Conservation (phyloP, 306 rosid species). For the Carpinus fangiana region DNA sequence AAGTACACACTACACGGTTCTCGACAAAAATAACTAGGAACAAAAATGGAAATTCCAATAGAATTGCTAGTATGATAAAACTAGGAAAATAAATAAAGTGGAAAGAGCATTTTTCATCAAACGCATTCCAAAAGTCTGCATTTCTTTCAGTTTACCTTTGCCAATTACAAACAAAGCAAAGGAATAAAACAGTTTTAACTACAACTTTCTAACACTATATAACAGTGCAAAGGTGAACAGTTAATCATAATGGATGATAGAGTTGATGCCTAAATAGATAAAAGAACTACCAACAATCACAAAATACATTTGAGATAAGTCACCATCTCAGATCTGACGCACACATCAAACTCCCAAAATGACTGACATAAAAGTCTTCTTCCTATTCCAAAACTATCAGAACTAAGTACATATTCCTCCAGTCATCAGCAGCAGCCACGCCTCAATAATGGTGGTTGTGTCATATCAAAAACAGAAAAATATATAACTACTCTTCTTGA, state of each 20-base stretch:
- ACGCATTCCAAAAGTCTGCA: not conserved
- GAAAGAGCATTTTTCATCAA: not conserved
- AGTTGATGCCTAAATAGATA: not conserved
- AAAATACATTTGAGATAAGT: not conserved
- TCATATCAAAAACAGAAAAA: too few relatives aligned
- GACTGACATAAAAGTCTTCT: too few relatives aligned
- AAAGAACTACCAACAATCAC: not conserved
- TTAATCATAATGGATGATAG: not conserved
- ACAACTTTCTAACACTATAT: not conserved
- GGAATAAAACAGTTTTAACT: too few relatives aligned
- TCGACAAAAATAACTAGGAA: not conserved
- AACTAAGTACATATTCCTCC: too few relatives aligned
- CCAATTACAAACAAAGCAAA: not conserved
- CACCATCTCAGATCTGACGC: not conserved
- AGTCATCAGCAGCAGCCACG: too few relatives aligned
- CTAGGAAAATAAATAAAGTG: not conserved
- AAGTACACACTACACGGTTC: not conserved
- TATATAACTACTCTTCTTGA: too few relatives aligned
- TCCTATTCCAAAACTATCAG: too few relatives aligned
- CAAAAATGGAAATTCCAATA: not conserved
- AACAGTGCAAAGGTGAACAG: not conserved
- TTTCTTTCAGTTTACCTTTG: not conserved
- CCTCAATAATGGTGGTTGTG: too few relatives aligned
- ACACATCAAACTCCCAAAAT: not conserved
- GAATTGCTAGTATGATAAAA: not conserved